Percentiles rank a stretch among this genome's conserved stretches.
Conservation (phyloP, 1,284 basidiomycete species). For the Mycosarcoma mackinlayi region DNA sequence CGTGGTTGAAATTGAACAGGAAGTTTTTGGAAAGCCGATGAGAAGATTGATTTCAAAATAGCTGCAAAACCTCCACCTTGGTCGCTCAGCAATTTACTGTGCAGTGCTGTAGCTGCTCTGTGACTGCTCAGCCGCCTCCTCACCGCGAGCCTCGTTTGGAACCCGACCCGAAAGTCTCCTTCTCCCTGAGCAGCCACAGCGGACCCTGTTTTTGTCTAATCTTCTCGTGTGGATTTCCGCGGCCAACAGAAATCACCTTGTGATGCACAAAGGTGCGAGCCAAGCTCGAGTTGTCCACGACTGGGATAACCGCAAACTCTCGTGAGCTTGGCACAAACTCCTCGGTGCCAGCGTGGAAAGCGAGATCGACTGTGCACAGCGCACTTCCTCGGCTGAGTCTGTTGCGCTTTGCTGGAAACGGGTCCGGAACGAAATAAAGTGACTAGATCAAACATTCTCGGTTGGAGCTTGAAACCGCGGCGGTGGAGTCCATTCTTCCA, state of each 20-base stretch:
- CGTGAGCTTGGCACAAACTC: conserved; percentile 7
- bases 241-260: too few relatives aligned
- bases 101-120: too few relatives aligned
- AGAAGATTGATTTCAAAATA: conserved; percentile 14
- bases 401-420: too few relatives aligned
- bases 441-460: background rate
- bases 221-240: conserved; percentile 2
- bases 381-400: background rate
- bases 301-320: too few relatives aligned
- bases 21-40: conserved; percentile 1
- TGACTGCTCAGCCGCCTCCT: conserved; percentile 19
- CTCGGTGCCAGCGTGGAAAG: too few relatives aligned
- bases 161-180: conserved; percentile 32
- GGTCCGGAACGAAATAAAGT: background rate
- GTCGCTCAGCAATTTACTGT: background rate
- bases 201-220: background rate
- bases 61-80: conserved; percentile 12
- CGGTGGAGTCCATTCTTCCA: background rate
- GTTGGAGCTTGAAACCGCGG: background rate
- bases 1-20: too few relatives aligned
- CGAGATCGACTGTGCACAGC: too few relatives aligned
- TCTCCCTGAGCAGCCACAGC: background rate
- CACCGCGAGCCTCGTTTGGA: background rate
- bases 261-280: too few relatives aligned
- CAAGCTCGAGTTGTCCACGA: too few relatives aligned